Evolutionary conservation across 805 yeast genomes (phyloP).

Genomic region (Pichia californica): DNA sequence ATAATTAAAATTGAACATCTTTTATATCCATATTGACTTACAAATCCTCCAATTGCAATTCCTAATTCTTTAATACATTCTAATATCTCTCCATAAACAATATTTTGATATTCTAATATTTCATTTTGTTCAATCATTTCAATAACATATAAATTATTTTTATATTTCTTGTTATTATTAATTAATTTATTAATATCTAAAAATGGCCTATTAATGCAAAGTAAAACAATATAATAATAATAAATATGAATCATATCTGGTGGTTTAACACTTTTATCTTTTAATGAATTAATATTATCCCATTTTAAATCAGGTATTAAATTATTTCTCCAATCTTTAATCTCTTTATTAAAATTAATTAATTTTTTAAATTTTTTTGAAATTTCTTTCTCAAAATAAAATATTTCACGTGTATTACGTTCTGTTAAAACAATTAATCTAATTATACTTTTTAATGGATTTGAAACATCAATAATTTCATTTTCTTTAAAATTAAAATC

Average conservation of each 20-base stretch:
- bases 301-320: slow-evolving; percentile 46
- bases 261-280: slow-evolving; percentile 33
- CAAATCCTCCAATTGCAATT: slow-evolving; percentile 33
- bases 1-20: slow-evolving; percentile 41
- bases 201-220: slow-evolving; percentile 59
- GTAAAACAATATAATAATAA: slow-evolving; percentile 49
- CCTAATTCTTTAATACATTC: slow-evolving; percentile 38
- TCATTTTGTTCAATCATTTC: too few relatives aligned
- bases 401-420: slow-evolving; percentile 38
- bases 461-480: slow-evolving; percentile 32
- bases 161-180: background rate
- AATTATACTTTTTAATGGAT: slow-evolving; percentile 38
- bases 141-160: background rate
- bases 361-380: background rate
- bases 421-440: slow-evolving; percentile 39
- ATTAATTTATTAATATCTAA: slow-evolving; percentile 11
- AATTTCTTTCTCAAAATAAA: slow-evolving; percentile 12
- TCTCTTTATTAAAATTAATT: slow-evolving; percentile 5
- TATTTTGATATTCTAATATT: background rate
- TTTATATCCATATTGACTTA: slow-evolving; percentile 33
- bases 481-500: slow-evolving; percentile 40
- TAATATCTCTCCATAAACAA: slow-evolving; percentile 25
- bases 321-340: slow-evolving; percentile 39
- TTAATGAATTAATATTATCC: slow-evolving; percentile 23
- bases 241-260: slow-evolving; percentile 44